These are phyloP conservation scores for Penicillium janthinellum DNA, from an alignment of 2,329 filamentous ascomycete species.

Conservation along the genomic window DNA sequence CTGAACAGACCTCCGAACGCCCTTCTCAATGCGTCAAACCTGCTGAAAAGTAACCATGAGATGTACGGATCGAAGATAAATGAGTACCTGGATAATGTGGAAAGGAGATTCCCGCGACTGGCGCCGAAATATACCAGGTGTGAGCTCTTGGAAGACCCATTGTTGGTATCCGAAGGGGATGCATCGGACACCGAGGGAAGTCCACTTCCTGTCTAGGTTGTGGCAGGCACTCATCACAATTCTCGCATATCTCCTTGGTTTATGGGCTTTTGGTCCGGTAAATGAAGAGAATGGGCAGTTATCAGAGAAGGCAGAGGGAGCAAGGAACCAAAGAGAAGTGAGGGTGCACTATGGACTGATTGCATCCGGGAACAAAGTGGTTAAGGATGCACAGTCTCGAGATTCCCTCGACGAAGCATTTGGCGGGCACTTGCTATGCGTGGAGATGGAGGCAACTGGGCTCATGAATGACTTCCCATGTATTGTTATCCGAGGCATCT, in stretches of 20 bases:
- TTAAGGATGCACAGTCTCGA: conserved; percentile 3
- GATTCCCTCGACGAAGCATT: not conserved
- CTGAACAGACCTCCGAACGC: conserved; percentile 15
- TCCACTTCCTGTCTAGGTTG: not conserved
- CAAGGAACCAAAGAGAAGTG: conserved; percentile 3
- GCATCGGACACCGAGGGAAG: not conserved
- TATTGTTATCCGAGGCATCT: conserved; percentile 29
- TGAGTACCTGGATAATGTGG: conserved; percentile 9
- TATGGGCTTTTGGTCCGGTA: not conserved
- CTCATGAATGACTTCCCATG: conserved; percentile 26
- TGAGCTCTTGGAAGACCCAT: not conserved
- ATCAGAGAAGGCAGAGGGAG: not conserved
- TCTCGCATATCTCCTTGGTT: too few relatives aligned
- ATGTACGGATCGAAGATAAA: conserved; percentile 11
- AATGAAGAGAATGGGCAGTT: not conserved
- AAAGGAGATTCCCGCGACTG: conserved; percentile 5
- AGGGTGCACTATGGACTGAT: conserved; percentile 9
- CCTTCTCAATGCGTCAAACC: conserved; percentile 15
- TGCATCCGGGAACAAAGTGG: conserved; percentile 8
- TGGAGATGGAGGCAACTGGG: conserved; percentile 28
- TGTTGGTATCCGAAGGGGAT: not conserved
- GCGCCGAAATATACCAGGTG: conserved; percentile 4
- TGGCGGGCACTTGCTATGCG: conserved; percentile 15
- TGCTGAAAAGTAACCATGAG: conserved; percentile 5
- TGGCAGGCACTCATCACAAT: too few relatives aligned